Conservation (phyloP, 768 basidiomycete species). For the Amylocystis lapponica region DNA sequence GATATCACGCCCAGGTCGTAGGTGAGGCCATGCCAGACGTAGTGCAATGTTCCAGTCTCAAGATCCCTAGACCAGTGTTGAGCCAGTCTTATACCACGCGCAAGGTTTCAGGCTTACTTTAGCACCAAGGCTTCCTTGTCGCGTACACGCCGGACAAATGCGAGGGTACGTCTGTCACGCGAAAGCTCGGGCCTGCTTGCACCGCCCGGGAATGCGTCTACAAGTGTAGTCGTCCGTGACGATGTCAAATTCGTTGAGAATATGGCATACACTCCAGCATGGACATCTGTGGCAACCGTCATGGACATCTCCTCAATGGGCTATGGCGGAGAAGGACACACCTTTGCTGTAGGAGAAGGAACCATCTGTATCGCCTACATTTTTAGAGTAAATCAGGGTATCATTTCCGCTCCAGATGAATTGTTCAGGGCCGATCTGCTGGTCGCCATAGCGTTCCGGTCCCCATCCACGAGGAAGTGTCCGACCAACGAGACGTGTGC, state of each 20-base stretch:
- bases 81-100: not conserved
- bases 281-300: constrained; percentile 43
- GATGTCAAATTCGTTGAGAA: constrained; percentile 62
- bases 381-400: constrained; percentile 59
- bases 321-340: constrained; percentile 14
- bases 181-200: constrained; percentile 70
- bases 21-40: constrained; percentile 64
- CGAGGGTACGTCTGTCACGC: constrained; percentile 60
- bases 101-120: constrained; percentile 40
- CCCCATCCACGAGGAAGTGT: constrained; percentile 59
- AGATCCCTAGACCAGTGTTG: constrained; percentile 45
- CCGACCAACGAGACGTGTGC: constrained; percentile 49
- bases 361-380: constrained; percentile 43
- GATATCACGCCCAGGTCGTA: constrained; percentile 61
- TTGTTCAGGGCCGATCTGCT: constrained; percentile 74
- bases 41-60: constrained; percentile 54
- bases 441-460: constrained; percentile 51
- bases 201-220: constrained; percentile 58
- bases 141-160: constrained; percentile 67
- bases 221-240: constrained; percentile 44
- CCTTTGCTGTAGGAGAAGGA: constrained; percentile 63
- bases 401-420: constrained; percentile 57
- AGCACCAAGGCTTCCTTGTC: constrained; percentile 71
- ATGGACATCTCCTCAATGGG: not conserved
- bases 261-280: constrained; percentile 66